phyloP scores from a whole-genome alignment of 2,329 filamentous ascomycete species.

The Zymoseptoria ardabiliae region DNA sequence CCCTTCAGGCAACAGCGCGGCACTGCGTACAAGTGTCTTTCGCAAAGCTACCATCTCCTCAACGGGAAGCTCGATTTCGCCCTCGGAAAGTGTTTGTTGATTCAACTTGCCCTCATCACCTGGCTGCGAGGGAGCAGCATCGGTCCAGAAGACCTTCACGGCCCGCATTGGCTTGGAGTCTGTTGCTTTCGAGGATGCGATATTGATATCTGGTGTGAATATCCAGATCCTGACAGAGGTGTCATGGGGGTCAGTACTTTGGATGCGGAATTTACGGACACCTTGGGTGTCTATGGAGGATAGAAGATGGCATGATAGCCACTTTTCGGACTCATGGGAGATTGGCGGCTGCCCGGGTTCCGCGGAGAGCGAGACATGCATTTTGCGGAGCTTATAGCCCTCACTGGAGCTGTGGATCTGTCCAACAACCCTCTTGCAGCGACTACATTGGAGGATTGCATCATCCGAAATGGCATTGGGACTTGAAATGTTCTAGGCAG shows the following conservation, averaged over 20 bases:
- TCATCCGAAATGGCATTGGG: background rate
- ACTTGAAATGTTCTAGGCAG: background rate
- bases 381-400: constrained; percentile 34
- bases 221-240: constrained; percentile 42
- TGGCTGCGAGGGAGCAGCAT: constrained; percentile 1
- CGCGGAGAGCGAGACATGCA: constrained; percentile 19
- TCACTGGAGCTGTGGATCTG: constrained; percentile 36
- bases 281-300: constrained; percentile 50
- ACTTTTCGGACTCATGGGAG: constrained; percentile 28
- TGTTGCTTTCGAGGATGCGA: constrained; percentile 40
- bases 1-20: constrained; percentile 18
- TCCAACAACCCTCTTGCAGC: constrained; percentile 33
- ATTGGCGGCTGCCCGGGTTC: background rate
- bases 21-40: constrained; percentile 29
- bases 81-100: constrained; percentile 18
- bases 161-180: constrained; percentile 39
- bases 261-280: constrained; percentile 51
- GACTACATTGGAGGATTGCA: constrained; percentile 27
- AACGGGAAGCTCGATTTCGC: constrained; percentile 22
- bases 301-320: constrained; percentile 50
- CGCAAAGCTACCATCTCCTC: constrained; percentile 35
- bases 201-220: constrained; percentile 53
- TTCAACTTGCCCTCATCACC: constrained; percentile 2
- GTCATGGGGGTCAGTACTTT: constrained; percentile 22
- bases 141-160: constrained; percentile 50